Conservation (phyloP, 192 early-diverging fungal species). For the Coemansia sp. region DNA sequence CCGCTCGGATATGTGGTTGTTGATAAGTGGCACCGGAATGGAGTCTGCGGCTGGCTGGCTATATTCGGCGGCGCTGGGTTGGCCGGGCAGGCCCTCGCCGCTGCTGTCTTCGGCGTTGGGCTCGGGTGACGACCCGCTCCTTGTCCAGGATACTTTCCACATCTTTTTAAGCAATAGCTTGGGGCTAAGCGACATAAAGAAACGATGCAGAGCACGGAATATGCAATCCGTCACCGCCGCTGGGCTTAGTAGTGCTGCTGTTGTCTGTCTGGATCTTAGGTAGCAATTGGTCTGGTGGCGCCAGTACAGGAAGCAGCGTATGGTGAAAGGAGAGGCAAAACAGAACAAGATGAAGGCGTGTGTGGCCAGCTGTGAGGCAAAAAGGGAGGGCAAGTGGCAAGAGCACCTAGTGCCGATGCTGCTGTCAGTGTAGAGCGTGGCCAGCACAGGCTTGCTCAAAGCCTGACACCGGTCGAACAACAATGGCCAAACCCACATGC, state of each 20-base stretch:
- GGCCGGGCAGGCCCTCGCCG: background rate
- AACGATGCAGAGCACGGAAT: constrained; percentile 1
- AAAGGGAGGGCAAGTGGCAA: background rate
- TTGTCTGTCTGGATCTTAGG: background rate
- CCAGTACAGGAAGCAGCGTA: constrained; percentile 5
- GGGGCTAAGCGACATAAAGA: constrained; percentile 44
- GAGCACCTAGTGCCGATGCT: background rate
- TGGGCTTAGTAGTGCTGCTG: background rate
- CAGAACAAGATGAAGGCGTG: constrained; percentile 3
- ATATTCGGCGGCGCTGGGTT: background rate
- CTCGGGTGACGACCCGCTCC: constrained; percentile 19
- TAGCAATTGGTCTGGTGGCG: constrained; percentile 5
- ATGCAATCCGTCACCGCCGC: background rate
- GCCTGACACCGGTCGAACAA: constrained; percentile 1
- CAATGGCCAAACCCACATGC: constrained; percentile 9
- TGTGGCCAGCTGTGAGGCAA: constrained; percentile 1
- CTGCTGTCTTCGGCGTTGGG: constrained; percentile 8
- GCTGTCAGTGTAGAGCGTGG: background rate
- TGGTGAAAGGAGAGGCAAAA: constrained; percentile 1
- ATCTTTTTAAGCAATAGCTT: constrained; percentile 45
- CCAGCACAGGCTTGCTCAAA: constrained; percentile 4
- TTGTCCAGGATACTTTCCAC: constrained; percentile 53
- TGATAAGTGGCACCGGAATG: background rate
- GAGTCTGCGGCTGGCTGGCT: background rate
- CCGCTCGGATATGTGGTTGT: constrained; percentile 8